phyloP scores from a whole-genome alignment of 306 rosid species.

The Pyrus bretschneideri region DNA sequence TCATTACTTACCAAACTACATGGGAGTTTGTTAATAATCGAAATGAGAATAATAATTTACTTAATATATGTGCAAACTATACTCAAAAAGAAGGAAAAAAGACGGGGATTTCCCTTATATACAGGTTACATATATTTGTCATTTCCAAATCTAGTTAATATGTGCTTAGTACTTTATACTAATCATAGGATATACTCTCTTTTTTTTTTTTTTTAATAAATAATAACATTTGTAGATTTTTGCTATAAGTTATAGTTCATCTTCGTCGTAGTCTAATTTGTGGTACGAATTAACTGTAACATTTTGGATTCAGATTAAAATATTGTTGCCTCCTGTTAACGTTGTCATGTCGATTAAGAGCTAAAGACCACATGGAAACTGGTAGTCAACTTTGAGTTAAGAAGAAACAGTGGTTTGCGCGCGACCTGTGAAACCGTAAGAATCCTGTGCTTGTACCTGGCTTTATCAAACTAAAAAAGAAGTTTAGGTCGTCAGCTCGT shows the following conservation, averaged over 20 bases:
- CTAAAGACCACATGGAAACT: background rate
- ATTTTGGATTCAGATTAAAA: background rate
- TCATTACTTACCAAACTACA: too few species aligned
- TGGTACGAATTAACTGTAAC: background rate
- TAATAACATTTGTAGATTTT: background rate
- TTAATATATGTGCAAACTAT: background rate
- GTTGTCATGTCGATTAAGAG: background rate
- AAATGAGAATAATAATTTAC: too few species aligned
- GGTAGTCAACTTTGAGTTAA: constrained; percentile 18
- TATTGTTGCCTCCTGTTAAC: background rate
- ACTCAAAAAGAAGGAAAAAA: background rate
- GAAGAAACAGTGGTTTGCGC: background rate
- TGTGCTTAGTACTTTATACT: background rate
- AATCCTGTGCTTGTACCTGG: constrained; percentile 25
- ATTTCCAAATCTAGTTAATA: background rate
- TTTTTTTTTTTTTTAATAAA: too few species aligned
- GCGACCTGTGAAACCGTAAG: constrained; percentile 4
- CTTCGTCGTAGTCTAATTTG: background rate
- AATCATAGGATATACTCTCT: background rate
- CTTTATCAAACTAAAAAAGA: background rate
- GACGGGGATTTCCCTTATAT: background rate
- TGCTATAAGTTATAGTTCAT: background rate
- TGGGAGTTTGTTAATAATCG: too few species aligned
- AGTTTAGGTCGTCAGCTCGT: constrained; percentile 21
- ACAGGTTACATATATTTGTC: background rate